These are phyloP conservation scores for Arabis alpina DNA, from an alignment of 345 rosid genomes.

Conservation along the genomic window DNA sequence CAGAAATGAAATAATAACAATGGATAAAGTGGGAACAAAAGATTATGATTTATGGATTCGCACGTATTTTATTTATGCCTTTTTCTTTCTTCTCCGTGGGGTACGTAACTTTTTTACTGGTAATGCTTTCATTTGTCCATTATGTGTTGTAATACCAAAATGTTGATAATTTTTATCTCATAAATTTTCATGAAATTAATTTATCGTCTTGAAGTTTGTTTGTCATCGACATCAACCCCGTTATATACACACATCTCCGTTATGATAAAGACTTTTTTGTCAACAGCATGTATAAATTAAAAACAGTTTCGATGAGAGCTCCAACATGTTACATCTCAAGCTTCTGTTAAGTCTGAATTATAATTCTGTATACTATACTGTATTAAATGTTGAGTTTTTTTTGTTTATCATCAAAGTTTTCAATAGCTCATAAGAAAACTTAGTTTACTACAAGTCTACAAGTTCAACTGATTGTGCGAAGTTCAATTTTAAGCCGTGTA, in stretches of 20 bases:
- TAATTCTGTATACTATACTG: too few relatives aligned
- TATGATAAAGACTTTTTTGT: not conserved
- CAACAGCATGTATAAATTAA: too few relatives aligned
- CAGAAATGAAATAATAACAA: not conserved
- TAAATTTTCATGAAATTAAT: not conserved
- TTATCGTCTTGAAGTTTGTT: not conserved
- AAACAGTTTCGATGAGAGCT: too few relatives aligned
- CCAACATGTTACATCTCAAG: too few relatives aligned
- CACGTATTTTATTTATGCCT: not conserved
- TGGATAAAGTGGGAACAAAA: constrained; percentile 13
- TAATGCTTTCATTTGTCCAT: not conserved
- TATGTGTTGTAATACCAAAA: constrained; percentile 1
- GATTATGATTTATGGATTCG: not conserved
- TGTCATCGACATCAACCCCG: not conserved
- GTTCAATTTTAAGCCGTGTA: too few relatives aligned
- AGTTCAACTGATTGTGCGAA: not conserved
- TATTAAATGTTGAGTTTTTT: too few relatives aligned
- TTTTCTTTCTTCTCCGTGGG: not conserved
- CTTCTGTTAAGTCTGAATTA: too few relatives aligned
- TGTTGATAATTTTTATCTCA: not conserved
- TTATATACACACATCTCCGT: not conserved
- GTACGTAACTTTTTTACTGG: not conserved
- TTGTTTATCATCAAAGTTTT: too few relatives aligned
- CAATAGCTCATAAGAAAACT: not conserved
- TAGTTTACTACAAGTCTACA: not conserved